phyloP scores from a whole-genome alignment of 1,284 basidiomycete genomes.

The Fomitopsis pinicola region DNA sequence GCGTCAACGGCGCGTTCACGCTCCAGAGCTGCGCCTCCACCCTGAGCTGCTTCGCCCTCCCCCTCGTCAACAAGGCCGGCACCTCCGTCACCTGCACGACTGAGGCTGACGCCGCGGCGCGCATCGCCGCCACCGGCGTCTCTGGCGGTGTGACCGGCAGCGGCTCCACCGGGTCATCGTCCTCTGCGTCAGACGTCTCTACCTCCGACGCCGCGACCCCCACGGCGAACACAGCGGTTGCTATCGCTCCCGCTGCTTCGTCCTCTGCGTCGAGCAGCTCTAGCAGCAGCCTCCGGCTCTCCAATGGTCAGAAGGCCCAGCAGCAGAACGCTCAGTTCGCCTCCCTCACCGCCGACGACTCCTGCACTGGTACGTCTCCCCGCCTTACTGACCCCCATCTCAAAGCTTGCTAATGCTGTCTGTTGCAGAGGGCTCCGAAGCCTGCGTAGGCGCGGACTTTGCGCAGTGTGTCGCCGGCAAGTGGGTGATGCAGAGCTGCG shows the following conservation, averaged over 20 bases:
- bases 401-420: neutral
- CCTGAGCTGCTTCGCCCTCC: slow-evolving; percentile 46
- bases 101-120: slow-evolving; percentile 33
- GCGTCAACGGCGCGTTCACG: slow-evolving; percentile 30
- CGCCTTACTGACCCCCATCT: neutral
- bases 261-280: slow-evolving; percentile 16
- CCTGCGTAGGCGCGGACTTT: slow-evolving; percentile 30
- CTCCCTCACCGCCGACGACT: slow-evolving; percentile 31
- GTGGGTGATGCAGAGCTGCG: slow-evolving; percentile 41
- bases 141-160: slow-evolving; percentile 39
- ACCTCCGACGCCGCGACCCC: slow-evolving; percentile 11
- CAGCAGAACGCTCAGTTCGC: slow-evolving; percentile 47
- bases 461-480: slow-evolving; percentile 41
- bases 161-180: slow-evolving; percentile 5
- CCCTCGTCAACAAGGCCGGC: slow-evolving; percentile 46
- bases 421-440: slow-evolving; percentile 36
- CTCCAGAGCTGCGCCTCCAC: slow-evolving; percentile 36
- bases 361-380: slow-evolving; percentile 32
- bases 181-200: slow-evolving; percentile 3
- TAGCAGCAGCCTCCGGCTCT: slow-evolving; percentile 28
- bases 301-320: slow-evolving; percentile 48
- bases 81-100: slow-evolving; percentile 45
- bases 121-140: slow-evolving; percentile 44
- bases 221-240: neutral
- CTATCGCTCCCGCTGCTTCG: slow-evolving; percentile 4